phyloP scores from a whole-genome alignment of 192 early-diverging fungal genomes.

The Rhizophagus sp. region DNA sequence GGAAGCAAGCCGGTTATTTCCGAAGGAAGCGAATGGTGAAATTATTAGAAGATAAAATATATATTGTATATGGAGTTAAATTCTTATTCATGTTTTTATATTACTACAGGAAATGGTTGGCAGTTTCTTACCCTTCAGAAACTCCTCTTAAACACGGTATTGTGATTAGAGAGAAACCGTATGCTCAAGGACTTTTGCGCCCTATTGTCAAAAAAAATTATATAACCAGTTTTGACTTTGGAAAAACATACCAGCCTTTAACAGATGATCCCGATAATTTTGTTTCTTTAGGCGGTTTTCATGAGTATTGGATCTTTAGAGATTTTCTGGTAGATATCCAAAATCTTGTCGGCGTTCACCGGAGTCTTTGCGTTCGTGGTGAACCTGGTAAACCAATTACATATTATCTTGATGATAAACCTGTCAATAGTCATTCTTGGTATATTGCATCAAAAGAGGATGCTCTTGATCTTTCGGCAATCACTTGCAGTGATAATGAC shows the following conservation, averaged over 20 bases:
- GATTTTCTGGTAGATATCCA: too few species aligned
- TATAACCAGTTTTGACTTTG: neutral
- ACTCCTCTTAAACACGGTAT: neutral
- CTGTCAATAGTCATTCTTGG: neutral
- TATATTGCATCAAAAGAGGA: neutral
- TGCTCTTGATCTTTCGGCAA: neutral
- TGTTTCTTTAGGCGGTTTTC: too few species aligned
- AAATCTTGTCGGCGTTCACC: neutral
- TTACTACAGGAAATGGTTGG: constrained; percentile 18
- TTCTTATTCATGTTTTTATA: neutral
- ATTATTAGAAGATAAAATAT: neutral
- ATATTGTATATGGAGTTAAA: neutral
- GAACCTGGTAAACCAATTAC: neutral
- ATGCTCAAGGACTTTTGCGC: constrained; percentile 11
- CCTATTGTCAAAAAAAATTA: neutral
- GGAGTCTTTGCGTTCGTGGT: constrained; percentile 10
- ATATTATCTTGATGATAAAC: too few species aligned
- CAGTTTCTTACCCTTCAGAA: neutral
- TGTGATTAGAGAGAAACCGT: constrained; percentile 5
- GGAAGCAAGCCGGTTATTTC: neutral
- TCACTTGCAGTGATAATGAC: neutral
- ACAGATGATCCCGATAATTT: neutral
- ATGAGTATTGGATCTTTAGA: too few species aligned
- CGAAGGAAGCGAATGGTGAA: constrained; percentile 13
- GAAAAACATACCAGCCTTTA: neutral